Conservation (phyloP, 2,329 filamentous ascomycete species). For the Metarhizium humberi region DNA sequence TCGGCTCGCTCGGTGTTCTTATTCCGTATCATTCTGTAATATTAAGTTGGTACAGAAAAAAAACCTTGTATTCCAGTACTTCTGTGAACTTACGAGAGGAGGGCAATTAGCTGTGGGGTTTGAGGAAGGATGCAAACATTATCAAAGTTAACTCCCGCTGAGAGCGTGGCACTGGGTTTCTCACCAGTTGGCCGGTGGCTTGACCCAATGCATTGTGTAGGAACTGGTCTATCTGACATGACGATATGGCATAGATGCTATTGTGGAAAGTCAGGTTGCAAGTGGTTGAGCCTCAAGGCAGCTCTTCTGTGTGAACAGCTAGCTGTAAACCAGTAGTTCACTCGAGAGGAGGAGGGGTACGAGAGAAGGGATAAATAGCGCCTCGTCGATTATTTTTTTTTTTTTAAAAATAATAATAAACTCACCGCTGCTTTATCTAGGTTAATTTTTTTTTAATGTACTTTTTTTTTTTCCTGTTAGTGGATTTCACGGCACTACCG, state of each 20-base stretch:
- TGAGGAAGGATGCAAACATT: slow-evolving; percentile 88
- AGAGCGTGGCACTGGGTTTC: slow-evolving; percentile 83
- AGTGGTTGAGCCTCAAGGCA: no score
- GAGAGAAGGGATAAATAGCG: no score
- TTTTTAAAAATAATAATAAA: no score
- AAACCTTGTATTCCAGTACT: neutral
- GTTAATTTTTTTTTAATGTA: no score
- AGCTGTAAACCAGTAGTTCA: no score
- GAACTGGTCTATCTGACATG: slow-evolving; percentile 11
- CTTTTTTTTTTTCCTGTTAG: no score
- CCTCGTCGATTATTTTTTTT: no score
- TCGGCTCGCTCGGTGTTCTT: slow-evolving; percentile 83
- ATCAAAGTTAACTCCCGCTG: slow-evolving; percentile 67
- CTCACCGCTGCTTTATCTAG: no score
- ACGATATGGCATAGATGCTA: neutral
- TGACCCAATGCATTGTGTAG: slow-evolving; percentile 57
- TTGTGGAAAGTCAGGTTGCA: no score
- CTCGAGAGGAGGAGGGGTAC: no score
- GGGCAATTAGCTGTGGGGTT: slow-evolving; percentile 91
- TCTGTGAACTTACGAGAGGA: slow-evolving; percentile 74
- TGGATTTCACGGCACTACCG: no score
- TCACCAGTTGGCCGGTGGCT: slow-evolving; percentile 62
- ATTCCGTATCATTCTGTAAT: slow-evolving; percentile 83
- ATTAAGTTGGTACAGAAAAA: neutral
- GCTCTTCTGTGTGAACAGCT: neutral